These are phyloP conservation scores for Macrophomina tecta DNA, from an alignment of 2,329 filamentous ascomycete species.

Conservation along the genomic window DNA sequence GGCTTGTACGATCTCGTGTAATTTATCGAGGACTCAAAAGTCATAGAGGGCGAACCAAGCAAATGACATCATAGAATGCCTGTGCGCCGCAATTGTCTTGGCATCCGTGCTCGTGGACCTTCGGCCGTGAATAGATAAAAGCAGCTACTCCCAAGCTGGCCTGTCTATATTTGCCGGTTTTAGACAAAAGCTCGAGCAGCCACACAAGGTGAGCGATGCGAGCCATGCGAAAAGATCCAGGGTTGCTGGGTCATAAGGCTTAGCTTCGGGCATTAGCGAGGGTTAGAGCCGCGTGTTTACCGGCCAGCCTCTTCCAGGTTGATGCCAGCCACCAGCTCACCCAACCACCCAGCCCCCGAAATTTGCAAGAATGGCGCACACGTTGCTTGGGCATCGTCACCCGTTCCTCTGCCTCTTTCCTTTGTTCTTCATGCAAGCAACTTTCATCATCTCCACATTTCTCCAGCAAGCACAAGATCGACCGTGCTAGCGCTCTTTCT, in stretches of 20 bases:
- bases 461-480: slow-evolving; percentile 16
- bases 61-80: slow-evolving; percentile 19
- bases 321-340: slow-evolving; percentile 21
- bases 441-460: slow-evolving; percentile 27
- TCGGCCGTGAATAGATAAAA: background rate
- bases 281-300: slow-evolving; percentile 16
- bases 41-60: too few relatives aligned
- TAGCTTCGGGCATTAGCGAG: slow-evolving; percentile 27
- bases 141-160: too few relatives aligned
- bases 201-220: background rate
- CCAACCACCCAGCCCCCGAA: slow-evolving; percentile 22
- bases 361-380: slow-evolving; percentile 10
- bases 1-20: background rate
- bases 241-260: slow-evolving; percentile 21
- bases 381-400: background rate
- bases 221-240: slow-evolving; percentile 18
- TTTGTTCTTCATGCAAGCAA: slow-evolving; percentile 22
- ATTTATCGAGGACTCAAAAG: too few relatives aligned
- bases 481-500: slow-evolving; percentile 12
- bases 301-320: slow-evolving; percentile 14
- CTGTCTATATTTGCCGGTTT: too few relatives aligned
- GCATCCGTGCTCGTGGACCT: background rate
- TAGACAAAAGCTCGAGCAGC: background rate
- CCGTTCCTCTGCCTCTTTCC: slow-evolving; percentile 5
- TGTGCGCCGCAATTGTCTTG: slow-evolving; percentile 2